Percentiles rank a stretch among this genome's conserved stretches.
phyloP scores from a whole-genome alignment of 2,329 filamentous ascomycete species.

The Claviceps digitariae region DNA sequence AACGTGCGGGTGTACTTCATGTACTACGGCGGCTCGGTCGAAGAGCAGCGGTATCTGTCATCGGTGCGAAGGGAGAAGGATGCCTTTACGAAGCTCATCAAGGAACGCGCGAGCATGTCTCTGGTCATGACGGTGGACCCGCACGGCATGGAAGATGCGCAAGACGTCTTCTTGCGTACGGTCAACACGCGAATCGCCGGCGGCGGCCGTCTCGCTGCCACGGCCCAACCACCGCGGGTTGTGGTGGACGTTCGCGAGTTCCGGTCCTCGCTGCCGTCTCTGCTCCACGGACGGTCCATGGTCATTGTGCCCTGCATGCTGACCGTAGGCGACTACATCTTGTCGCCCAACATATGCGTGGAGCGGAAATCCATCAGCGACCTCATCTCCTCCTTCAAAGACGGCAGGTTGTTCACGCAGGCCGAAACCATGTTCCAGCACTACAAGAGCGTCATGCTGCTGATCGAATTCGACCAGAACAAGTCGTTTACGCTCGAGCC shows the following conservation, averaged over 20 bases:
- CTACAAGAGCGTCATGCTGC: constrained; percentile 77
- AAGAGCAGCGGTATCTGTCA: constrained; percentile 87
- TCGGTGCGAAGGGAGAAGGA: constrained; percentile 91
- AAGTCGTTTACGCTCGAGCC: constrained; percentile 92
- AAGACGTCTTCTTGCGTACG: constrained; percentile 85
- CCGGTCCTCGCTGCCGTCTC: constrained; percentile 77
- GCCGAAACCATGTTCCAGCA: constrained; percentile 88
- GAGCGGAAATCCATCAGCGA: constrained; percentile 91
- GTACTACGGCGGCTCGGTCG: constrained; percentile 88
- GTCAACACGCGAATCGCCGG: constrained; percentile 95
- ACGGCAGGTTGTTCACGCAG: constrained; percentile 84
- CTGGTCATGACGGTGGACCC: constrained; percentile 66
- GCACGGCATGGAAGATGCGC: constrained; percentile 59
- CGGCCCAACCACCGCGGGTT: constrained; percentile 74
- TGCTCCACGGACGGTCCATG: constrained; percentile 81
- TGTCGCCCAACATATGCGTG: constrained; percentile 81
- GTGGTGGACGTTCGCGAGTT: constrained; percentile 96
- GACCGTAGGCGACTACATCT: constrained; percentile 90
- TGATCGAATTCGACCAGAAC: constrained; percentile 96
- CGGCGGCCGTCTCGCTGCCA: constrained; percentile 71
- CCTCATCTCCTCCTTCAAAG: constrained; percentile 79
- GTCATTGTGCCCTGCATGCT: constrained; percentile 87
- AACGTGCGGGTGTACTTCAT: constrained; percentile 92
- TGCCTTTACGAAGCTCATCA: constrained; percentile 86
- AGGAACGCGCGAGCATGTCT: constrained; percentile 87